A percentile compares a stretch with the other conserved stretches of the same genome.
Conservation (phyloP, 371 early-diverging fungal species). For the Parasitella parasitica region DNA sequence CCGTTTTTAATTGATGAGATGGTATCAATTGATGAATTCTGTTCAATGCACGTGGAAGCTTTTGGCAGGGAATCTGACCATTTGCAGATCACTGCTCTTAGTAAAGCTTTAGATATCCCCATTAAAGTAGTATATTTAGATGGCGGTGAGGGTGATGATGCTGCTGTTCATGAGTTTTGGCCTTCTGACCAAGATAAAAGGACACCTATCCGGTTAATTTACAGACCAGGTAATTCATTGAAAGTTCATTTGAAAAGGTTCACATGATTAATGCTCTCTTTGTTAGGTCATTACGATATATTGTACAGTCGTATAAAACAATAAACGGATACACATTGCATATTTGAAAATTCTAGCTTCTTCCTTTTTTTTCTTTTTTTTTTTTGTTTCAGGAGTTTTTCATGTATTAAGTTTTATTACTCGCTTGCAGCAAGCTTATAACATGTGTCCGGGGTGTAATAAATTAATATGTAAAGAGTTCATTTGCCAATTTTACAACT, state of each 20-base stretch:
- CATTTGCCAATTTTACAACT: not conserved
- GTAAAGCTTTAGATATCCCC: constrained; percentile 56
- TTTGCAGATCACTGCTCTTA: constrained; percentile 66
- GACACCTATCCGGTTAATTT: constrained; percentile 40
- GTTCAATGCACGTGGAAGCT: constrained; percentile 66
- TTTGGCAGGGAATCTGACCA: constrained; percentile 76
- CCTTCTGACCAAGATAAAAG: constrained; percentile 33
- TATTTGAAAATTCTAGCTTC: too few species aligned
- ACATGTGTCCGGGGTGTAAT: too few species aligned
- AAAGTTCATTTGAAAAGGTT: not conserved
- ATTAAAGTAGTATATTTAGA: constrained; percentile 69
- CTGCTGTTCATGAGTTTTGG: constrained; percentile 56
- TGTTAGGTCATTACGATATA: constrained; percentile 9
- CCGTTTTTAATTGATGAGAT: constrained; percentile 64
- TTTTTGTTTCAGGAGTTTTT: too few species aligned
- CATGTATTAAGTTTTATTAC: too few species aligned
- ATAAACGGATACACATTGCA: too few species aligned
- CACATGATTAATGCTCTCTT: not conserved
- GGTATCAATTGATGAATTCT: constrained; percentile 64
- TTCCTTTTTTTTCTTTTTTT: too few species aligned
- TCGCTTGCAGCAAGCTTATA: not conserved
- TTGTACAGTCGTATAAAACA: too few species aligned
- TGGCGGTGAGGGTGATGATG: constrained; percentile 48
- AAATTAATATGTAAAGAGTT: not conserved
- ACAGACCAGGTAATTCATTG: constrained; percentile 39